Evolutionary conservation across 768 basidiomycete species (phyloP).

Genomic region (Lentinus tigrinus): DNA sequence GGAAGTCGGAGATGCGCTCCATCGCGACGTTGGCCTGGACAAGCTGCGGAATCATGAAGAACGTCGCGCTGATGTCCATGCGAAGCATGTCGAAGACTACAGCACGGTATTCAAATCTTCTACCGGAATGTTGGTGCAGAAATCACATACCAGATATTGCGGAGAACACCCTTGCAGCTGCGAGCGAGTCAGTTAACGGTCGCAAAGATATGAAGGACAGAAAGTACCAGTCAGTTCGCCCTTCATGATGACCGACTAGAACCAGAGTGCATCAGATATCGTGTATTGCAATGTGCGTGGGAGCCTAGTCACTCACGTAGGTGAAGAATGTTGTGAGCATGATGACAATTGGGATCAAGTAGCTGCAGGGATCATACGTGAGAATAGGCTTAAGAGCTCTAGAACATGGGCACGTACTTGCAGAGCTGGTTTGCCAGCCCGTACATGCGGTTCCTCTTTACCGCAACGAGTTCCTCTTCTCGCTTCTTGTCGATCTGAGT

Average conservation of each 20-base stretch:
- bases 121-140: no score
- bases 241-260: constrained; percentile 37
- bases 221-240: constrained; percentile 32
- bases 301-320: constrained; percentile 40
- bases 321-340: constrained; percentile 65
- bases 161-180: constrained; percentile 18
- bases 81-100: constrained; percentile 17
- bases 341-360: constrained; percentile 55
- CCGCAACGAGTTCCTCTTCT: constrained; percentile 55
- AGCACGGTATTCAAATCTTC: no score
- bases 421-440: constrained; percentile 43
- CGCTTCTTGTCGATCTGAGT: constrained; percentile 53
- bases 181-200: neutral
- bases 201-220: neutral
- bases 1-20: constrained; percentile 40
- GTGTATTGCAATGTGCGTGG: neutral
- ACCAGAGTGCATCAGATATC: neutral
- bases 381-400: no score
- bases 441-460: constrained; percentile 52
- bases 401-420: constrained; percentile 34
- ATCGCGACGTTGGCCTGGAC: constrained; percentile 36
- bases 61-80: neutral
- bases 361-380: constrained; percentile 33
- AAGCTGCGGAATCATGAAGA: constrained; percentile 2
- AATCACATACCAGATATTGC: constrained; percentile 14